Base-by-base conservation (phyloP, 257 asterid genomes). In the Echium plantagineum region DNA sequence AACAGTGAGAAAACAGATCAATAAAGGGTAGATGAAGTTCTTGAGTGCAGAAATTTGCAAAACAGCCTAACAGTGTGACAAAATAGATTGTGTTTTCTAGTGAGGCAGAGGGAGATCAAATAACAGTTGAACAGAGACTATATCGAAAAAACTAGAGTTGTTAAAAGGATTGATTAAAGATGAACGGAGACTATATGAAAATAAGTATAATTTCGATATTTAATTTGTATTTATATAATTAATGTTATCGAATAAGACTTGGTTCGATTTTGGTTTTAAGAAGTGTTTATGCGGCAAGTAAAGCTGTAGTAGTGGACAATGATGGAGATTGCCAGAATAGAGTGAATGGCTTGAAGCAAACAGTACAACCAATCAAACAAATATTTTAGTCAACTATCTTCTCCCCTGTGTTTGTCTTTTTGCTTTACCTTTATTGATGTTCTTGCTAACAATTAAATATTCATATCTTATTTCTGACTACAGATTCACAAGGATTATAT, bases 311-410 rank as follows among this genome's bases (percentile, higher is more conserved):
- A 8, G 31, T 76, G 70, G 85, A 81, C 77, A 79, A 75, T 72
- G 93, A 79, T 80, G 82, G 76, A n/a, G 82, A 80, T 76, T 63
- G 32, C 5, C 32, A 28, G 32, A 28, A 28, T 3, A 28, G 82
- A 68, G 69, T 74, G 80, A 78, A 59, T 75, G 85, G 74, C 54
- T 82, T 51, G 80, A 78, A 76, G 82, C 74, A 75, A 68, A 74
- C 81, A 82, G 7, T 57, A 74, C 64, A 77, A 70, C 83, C 72
- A 78, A 86, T 69, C 77, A 79, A 66, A 71, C 63, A 74, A 69
- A 18, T 70, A 21, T 72, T 57, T 38, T 58, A 72, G 71, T 62
- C 70, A 47, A 60, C 71, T 60, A 63, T 67, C 70, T 52, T 66
- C 55, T 77, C 71, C 61, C 76, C 69, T 66, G 55, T 69, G 60